phyloP scores from a whole-genome alignment of 768 basidiomycete genomes.

The Obba rivulosa region DNA sequence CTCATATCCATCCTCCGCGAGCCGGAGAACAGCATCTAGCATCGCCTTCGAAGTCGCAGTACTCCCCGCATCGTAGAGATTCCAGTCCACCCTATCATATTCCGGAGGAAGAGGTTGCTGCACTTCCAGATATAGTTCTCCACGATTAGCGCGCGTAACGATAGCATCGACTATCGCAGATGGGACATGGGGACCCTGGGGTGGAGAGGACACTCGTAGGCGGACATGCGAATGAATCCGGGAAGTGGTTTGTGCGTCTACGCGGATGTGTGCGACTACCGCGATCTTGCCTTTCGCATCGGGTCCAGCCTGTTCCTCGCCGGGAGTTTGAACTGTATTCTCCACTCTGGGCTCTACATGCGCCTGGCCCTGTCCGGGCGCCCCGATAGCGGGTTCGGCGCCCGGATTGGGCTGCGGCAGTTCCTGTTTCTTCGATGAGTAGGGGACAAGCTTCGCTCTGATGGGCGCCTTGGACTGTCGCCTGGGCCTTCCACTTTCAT shows the following conservation, averaged over 20 bases:
- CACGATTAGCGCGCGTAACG: conserved; percentile 47
- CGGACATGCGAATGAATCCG: conserved; percentile 65
- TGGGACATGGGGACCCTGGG: conserved; percentile 28
- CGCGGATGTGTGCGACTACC: conserved; percentile 48
- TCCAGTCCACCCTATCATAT: conserved; percentile 55
- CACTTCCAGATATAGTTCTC: conserved; percentile 49
- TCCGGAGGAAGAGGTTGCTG: conserved; percentile 60
- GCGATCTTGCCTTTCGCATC: neutral
- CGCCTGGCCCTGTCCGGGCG: neutral
- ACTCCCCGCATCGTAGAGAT: conserved; percentile 57
- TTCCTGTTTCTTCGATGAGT: too few species aligned
- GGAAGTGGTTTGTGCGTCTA: conserved; percentile 44
- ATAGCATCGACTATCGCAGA: conserved; percentile 49
- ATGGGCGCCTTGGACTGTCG: conserved; percentile 39
- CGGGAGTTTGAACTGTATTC: neutral
- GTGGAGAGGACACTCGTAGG: conserved; percentile 51
- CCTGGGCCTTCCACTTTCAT: conserved; percentile 51
- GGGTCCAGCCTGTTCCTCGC: neutral
- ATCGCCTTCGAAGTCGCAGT: conserved; percentile 59
- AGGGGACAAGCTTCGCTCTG: conserved; percentile 33
- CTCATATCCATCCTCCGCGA: conserved; percentile 36
- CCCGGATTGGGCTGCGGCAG: conserved; percentile 31
- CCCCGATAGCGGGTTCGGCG: too few species aligned
- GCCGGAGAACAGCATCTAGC: conserved; percentile 53
- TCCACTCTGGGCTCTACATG: too few species aligned